These are phyloP conservation scores for Cercospora zeina DNA, from an alignment of 2,329 filamentous ascomycete species.

Conservation along the genomic window DNA sequence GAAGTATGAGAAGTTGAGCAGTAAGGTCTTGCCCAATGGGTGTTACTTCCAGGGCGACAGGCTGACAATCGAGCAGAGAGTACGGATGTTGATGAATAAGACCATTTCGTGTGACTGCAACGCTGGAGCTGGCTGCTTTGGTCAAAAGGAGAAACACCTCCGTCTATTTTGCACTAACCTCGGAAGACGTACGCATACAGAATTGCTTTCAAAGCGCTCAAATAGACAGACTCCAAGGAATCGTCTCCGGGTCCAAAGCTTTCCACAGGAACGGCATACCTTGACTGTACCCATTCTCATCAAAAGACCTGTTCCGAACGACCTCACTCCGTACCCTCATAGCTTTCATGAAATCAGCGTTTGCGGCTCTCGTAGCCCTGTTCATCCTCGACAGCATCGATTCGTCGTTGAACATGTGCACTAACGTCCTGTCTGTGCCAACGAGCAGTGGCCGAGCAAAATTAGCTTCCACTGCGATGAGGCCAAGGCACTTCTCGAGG, in stretches of 20 bases:
- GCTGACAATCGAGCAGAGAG: slow-evolving; percentile 8
- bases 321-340: slow-evolving; percentile 46
- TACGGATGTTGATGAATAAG: slow-evolving; percentile 13
- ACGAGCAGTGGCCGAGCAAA: slow-evolving; percentile 48
- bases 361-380: slow-evolving; percentile 39
- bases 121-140: neutral
- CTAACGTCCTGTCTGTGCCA: slow-evolving; percentile 42
- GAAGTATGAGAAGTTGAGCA: slow-evolving; percentile 46
- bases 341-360: slow-evolving; percentile 39
- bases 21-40: neutral
- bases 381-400: slow-evolving; percentile 43
- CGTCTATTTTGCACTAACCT: neutral
- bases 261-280: slow-evolving; percentile 54
- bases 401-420: slow-evolving; percentile 47
- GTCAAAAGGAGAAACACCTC: neutral
- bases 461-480: slow-evolving; percentile 43
- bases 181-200: neutral
- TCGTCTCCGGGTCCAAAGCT: slow-evolving; percentile 35
- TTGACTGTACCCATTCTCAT: slow-evolving; percentile 46
- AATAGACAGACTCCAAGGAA: slow-evolving; percentile 30
- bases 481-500: slow-evolving; percentile 39
- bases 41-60: no score
- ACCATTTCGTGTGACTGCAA: neutral
- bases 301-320: slow-evolving; percentile 47
- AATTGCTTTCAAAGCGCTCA: neutral